Conservation (phyloP, 768 basidiomycete genomes). For the Royoungia palumana region DNA sequence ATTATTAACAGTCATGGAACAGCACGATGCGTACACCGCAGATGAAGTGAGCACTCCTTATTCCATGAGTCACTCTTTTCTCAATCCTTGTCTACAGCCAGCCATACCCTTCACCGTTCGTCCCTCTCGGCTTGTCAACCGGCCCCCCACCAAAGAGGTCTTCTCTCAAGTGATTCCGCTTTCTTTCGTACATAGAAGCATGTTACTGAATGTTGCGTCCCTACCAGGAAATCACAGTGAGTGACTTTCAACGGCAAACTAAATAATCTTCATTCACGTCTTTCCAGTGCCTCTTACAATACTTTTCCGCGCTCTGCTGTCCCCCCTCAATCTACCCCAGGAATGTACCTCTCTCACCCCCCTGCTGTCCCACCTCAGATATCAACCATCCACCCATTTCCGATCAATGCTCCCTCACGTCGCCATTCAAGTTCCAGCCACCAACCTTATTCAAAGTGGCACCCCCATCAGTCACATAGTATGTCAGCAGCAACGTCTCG, state of each 20-base stretch:
- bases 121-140: slow-evolving; percentile 17
- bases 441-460: background rate
- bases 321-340: background rate
- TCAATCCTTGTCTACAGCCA: slow-evolving; percentile 11
- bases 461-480: slow-evolving; percentile 5
- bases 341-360: background rate
- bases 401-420: slow-evolving; percentile 1
- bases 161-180: slow-evolving; percentile 20
- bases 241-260: slow-evolving; percentile 12
- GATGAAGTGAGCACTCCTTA: slow-evolving; percentile 10
- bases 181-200: background rate
- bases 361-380: background rate
- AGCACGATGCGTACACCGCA: slow-evolving; percentile 13
- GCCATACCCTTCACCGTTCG: slow-evolving; percentile 17
- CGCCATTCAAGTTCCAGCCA: slow-evolving; percentile 4
- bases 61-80: background rate
- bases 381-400: slow-evolving; percentile 6
- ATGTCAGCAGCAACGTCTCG: slow-evolving; percentile 18
- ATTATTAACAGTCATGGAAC: slow-evolving; percentile 1
- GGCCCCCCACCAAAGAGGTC: slow-evolving; percentile 15
- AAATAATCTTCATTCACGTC: slow-evolving; percentile 11
- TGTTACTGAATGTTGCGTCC: slow-evolving; percentile 5
- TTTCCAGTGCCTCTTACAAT: slow-evolving; percentile 22
- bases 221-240: slow-evolving; percentile 21
- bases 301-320: slow-evolving; percentile 26